A percentile compares a stretch with the other conserved stretches of the same genome.
These are phyloP conservation scores for Penicillium tannophilum DNA, from an alignment of 495 filamentous ascomycete species.

Conservation along the genomic window DNA sequence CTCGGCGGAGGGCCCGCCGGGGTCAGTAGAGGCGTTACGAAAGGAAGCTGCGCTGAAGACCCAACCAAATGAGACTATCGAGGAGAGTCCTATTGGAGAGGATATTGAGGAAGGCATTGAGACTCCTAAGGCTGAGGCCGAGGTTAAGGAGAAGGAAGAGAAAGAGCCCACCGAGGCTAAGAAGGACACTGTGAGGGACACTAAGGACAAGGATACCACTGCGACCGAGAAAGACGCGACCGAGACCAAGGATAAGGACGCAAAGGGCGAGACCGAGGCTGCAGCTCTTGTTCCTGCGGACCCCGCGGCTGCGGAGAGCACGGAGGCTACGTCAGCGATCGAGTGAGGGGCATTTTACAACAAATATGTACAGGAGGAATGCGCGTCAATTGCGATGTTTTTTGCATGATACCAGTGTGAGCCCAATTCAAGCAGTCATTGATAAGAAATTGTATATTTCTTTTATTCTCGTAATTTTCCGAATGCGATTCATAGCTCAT, in stretches of 20 bases:
- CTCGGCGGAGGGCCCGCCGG: constrained; percentile 25
- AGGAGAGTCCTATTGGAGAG: constrained; percentile 34
- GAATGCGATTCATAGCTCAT: constrained; percentile 30
- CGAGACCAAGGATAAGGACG: constrained; percentile 1
- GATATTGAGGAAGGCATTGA: constrained; percentile 13
- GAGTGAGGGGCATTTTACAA: constrained; percentile 21
- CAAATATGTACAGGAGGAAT: constrained; percentile 21
- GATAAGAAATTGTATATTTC: neutral
- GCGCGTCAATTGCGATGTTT: constrained; percentile 9
- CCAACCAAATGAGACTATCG: constrained; percentile 25
- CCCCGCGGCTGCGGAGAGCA: constrained; percentile 26
- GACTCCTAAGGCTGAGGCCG: neutral
- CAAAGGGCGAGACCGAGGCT: constrained; percentile 1
- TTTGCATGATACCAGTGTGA: constrained; percentile 24
- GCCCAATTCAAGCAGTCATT: constrained; percentile 4
- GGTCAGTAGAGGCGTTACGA: constrained; percentile 27
- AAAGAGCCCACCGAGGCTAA: neutral
- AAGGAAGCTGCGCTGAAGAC: constrained; percentile 30
- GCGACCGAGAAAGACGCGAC: neutral
- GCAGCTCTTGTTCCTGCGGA: constrained; percentile 15
- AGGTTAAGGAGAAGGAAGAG: constrained; percentile 1
- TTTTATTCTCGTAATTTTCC: neutral
- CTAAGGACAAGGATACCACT: constrained; percentile 8
- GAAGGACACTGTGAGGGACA: neutral
- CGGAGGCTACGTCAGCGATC: constrained; percentile 29